Evolutionary conservation across 179 eudicot genomes (phyloP), one percentile per base, ranked within the genome.

Genomic region (Silene vulgaris): DNA sequence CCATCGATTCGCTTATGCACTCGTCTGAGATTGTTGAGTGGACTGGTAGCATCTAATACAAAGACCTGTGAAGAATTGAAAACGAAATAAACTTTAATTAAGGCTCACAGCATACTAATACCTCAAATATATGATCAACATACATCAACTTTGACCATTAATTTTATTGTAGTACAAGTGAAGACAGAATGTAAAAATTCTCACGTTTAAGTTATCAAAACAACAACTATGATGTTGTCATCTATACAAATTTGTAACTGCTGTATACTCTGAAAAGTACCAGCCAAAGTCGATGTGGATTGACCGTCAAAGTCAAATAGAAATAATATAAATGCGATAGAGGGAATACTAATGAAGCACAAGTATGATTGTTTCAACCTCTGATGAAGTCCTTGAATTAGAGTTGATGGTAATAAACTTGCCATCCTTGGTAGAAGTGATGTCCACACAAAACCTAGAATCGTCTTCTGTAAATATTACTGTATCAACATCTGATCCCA

Each of bases 311-410:
- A 45, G 52, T 45, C 52, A 45, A 9, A 45, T 45, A 45, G 13
- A 7, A 7, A 45, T 40, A 11, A 45, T 45, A 45, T 45, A 45
- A 45, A 63, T 16, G 52, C 43, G 32, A 77, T 43, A 40, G 71
- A 77, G 20, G 50, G 69, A 74, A 78, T 11, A 43, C 50, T 43
- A 43, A 21, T 64, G 64, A 68, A 79, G 67, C 81, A 79, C 48
- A 52, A 60, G 78, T 71, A 26, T 12, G 67, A 59, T 28, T 32
- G 60, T 60, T 76, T 84, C 79, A 82, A 90, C 99, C 99, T 95
- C 99, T 35, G 99, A 92, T 69, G 97, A 92, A 66, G 93, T 88
- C 83, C 99, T 88, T 65, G 97, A 92, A 87, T 92, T 95, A 54
- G 99, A 95, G 85, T 95, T 95, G 77, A 92, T 84, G 23, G 99